A percentile compares a stretch with the other conserved stretches of the same genome.
Evolutionary conservation across 345 rosid species (phyloP).

Genomic region (Eucalyptus erythrocorys): DNA sequence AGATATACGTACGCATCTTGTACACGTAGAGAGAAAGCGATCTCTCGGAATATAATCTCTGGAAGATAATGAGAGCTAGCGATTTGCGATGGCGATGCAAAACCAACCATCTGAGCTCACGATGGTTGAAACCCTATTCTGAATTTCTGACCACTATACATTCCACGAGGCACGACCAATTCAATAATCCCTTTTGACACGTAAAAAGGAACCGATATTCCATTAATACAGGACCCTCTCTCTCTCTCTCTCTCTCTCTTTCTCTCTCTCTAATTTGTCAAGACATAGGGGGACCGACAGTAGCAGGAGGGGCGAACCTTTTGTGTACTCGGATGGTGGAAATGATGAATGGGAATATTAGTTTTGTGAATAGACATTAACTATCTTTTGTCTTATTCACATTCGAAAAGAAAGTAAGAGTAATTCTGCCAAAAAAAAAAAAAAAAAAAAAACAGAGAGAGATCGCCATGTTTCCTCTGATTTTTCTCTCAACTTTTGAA

Average conservation of each 20-base stretch:
- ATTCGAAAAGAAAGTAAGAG: background rate
- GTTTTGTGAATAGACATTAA: background rate
- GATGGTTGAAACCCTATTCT: background rate
- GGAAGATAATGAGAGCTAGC: background rate
- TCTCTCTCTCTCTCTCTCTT: background rate
- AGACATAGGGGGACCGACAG: background rate
- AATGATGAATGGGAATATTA: background rate
- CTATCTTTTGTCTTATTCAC: background rate
- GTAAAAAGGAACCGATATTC: background rate
- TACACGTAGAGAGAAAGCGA: background rate
- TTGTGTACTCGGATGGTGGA: background rate
- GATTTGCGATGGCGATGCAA: background rate
- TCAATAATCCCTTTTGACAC: background rate
- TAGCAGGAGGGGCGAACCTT: background rate
- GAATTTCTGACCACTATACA: background rate
- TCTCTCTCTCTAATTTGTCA: background rate
- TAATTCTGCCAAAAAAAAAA: background rate
- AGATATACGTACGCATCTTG: background rate
- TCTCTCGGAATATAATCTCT: background rate
- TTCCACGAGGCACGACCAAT: background rate
- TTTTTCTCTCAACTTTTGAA: background rate
- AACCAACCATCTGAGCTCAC: background rate
- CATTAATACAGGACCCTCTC: background rate
- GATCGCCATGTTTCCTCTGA: background rate
- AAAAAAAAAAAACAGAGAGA: background rate